Evolutionary conservation across 768 basidiomycete genomes (phyloP), one percentile per base, ranked within the genome.

Genomic region (Boletus vermiculosoides): DNA sequence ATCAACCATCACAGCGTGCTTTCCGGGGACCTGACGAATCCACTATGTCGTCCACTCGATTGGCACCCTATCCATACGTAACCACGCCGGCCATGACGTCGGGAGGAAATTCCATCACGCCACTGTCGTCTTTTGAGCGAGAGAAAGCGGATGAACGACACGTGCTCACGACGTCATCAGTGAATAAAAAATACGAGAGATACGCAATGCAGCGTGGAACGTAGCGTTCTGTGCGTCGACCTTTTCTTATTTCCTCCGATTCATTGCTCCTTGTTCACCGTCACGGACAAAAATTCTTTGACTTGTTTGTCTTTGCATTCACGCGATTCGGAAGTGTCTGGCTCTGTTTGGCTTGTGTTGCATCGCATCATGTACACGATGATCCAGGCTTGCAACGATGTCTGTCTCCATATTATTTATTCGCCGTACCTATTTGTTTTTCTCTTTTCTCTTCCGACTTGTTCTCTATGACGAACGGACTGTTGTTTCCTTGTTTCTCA

Each of bases 101-200:
- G 7, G 72, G 60, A n/a, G 65, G 65, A 18, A 67, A 55, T 2
- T 47, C 63, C 34, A 64, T 70, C 39, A 39, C 67, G 18, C 70
- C 70, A 16, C 54, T 68, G 0, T 57, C 82, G 39, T 80, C 82
- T 0, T 86, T 79, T 66, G 84, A 86, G 66, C 77, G 84, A 60
- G 83, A 83, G 45, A 75, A 76, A 57, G 79, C 78, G n/a, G 75
- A 78, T 47, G 82, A 83, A 25, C 74, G 81, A 48, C 67, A 81
- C 47, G 76, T 82, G 45, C 72, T 78, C n/a, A 72, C 80, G 20
- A 61, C 81, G 15, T 76, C 78, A 18, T 74, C 76, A 22, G 55
- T 55, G 53, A 81, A 80, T 11, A 66, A 60, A 44, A 72, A 66
- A 41, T 71, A 71, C 36, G 69, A 71, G 18, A 57, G 69, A 52